These are phyloP conservation scores for Phaeophleospora eucalypticola DNA, from an alignment of 2,329 filamentous ascomycete genomes.

Conservation along the genomic window DNA sequence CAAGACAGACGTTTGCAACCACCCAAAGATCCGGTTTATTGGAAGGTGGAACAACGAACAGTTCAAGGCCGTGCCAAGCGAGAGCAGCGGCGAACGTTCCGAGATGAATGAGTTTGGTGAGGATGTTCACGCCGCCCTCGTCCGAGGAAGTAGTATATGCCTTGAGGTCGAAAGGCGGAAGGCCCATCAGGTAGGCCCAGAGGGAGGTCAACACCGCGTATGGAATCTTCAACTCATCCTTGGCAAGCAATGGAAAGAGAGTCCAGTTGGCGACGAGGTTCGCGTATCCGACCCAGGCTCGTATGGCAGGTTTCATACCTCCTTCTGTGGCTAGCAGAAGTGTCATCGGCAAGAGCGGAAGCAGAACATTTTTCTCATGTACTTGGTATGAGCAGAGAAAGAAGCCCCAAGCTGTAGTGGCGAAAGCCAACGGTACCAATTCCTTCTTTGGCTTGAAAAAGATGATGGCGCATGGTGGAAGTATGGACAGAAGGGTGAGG, in stretches of 20 bases:
- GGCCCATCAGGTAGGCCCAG: constrained; percentile 85
- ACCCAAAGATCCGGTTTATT: constrained; percentile 92
- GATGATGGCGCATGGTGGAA: constrained; percentile 73
- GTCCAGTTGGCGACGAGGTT: constrained; percentile 90
- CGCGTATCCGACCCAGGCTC: constrained; percentile 93
- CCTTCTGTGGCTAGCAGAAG: constrained; percentile 73
- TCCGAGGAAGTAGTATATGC: constrained; percentile 48
- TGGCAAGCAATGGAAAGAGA: constrained; percentile 82
- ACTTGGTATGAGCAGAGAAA: constrained; percentile 98
- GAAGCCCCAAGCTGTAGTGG: constrained; percentile 89
- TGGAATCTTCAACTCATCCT: constrained; percentile 78
- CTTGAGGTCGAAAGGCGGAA: constrained; percentile 71
- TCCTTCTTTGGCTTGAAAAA: constrained; percentile 73
- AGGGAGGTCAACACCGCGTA: constrained; percentile 80
- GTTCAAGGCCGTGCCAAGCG: constrained; percentile 75
- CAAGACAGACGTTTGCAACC: constrained; percentile 82
- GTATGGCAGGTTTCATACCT: constrained; percentile 69
- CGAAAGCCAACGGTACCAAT: constrained; percentile 73
- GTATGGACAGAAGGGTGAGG: constrained; percentile 70
- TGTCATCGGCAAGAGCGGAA: constrained; percentile 92
- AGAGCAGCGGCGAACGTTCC: constrained; percentile 74
- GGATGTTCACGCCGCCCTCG: constrained; percentile 22
- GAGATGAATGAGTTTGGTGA: constrained; percentile 64
- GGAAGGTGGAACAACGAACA: constrained; percentile 61
- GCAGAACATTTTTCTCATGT: constrained; percentile 92